phyloP scores from a whole-genome alignment of 179 eudicot species.

The Monotropa hypopitys region DNA sequence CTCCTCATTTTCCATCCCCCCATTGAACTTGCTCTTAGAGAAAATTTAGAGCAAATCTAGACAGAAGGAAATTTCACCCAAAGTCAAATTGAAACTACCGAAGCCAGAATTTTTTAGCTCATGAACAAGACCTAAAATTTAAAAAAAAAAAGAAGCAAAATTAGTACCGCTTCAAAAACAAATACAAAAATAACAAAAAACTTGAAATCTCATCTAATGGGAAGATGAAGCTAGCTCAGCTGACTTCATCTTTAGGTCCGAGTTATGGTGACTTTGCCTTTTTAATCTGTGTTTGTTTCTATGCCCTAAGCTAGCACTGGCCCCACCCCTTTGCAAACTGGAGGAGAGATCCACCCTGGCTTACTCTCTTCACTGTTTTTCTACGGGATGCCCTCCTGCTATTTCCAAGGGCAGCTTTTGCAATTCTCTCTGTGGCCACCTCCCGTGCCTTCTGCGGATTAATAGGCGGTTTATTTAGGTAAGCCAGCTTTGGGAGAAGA shows the following conservation, averaged over 20 bases:
- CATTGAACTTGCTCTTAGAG: not conserved
- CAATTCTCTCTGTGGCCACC: constrained; percentile 39
- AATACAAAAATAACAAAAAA: not conserved
- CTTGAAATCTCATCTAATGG: not conserved
- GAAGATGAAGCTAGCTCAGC: constrained; percentile 11
- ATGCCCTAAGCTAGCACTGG: not conserved
- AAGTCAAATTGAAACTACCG: not conserved
- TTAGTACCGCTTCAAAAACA: not conserved
- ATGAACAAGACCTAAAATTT: too few species aligned
- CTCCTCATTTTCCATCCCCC: too few species aligned
- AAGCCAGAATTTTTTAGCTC: not conserved
- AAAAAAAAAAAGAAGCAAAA: not conserved
- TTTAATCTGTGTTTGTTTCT: constrained; percentile 32
- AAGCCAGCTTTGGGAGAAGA: constrained; percentile 74
- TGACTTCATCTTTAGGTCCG: constrained; percentile 18
- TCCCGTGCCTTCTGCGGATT: constrained; percentile 76
- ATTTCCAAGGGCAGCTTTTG: constrained; percentile 56
- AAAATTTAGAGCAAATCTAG: not conserved
- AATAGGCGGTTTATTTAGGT: constrained; percentile 65
- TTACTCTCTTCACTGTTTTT: constrained; percentile 31
- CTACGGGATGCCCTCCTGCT: constrained; percentile 29
- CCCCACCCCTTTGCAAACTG: constrained; percentile 9
- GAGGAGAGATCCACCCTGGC: constrained; percentile 28
- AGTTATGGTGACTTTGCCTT: constrained; percentile 20
- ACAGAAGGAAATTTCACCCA: not conserved